Percentiles rank a stretch among this genome's conserved stretches.
Conservation (phyloP, 2,329 filamentous ascomycete species). For the Penicillium sp. region DNA sequence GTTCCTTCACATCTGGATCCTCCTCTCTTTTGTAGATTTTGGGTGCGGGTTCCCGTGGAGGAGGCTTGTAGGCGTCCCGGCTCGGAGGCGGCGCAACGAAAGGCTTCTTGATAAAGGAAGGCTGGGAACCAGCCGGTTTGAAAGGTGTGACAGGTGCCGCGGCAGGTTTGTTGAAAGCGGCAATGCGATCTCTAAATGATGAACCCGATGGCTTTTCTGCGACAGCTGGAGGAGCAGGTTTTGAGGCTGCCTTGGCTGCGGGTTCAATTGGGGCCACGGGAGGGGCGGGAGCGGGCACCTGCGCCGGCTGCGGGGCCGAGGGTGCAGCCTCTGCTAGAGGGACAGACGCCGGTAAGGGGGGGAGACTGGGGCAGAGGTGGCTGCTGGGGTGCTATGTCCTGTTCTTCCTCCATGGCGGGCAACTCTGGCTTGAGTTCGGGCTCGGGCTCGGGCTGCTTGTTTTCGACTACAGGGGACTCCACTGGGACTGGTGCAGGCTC, state of each 20-base stretch:
- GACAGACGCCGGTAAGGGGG: conserved; percentile 23
- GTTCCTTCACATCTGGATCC: conserved; percentile 58
- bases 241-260: conserved; percentile 46
- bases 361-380: conserved; percentile 23
- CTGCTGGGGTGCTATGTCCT: conserved; percentile 22
- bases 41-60: conserved; percentile 66
- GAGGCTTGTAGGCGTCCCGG: conserved; percentile 84
- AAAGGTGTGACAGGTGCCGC: conserved; percentile 86
- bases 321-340: conserved; percentile 27
- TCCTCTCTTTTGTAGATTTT: conserved; percentile 86
- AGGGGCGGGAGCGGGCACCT: conserved; percentile 28
- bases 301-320: conserved; percentile 28
- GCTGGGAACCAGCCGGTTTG: conserved; percentile 66
- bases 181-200: conserved; percentile 93
- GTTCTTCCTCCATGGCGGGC: conserved; percentile 26
- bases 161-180: conserved; percentile 89
- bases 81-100: conserved; percentile 95
- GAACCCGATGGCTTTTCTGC: conserved; percentile 71
- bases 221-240: conserved; percentile 63
- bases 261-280: conserved; percentile 29
- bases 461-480: conserved; percentile 27
- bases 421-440: conserved; percentile 35
- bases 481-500: conserved; percentile 47
- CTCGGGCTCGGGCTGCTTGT: conserved; percentile 34
- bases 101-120: conserved; percentile 88